Conservation (phyloP, 2,329 filamentous ascomycete species). For the Colletotrichum tabaci region DNA sequence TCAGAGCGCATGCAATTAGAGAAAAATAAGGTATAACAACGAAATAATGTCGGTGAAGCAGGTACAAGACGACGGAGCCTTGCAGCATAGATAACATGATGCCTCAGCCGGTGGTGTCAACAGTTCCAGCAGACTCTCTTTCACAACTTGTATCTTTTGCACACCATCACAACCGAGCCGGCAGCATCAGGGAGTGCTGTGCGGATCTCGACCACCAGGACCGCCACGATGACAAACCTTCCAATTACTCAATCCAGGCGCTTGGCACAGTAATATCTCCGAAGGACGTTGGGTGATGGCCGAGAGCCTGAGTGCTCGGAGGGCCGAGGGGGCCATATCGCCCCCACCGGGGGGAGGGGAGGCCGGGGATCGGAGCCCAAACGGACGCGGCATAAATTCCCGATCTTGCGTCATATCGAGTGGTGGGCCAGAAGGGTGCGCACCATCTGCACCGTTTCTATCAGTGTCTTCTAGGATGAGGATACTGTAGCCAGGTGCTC, state of each 20-base stretch:
- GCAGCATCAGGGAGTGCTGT: not conserved
- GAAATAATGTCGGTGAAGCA: constrained; percentile 4
- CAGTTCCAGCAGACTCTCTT: not conserved
- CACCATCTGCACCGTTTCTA: constrained; percentile 6
- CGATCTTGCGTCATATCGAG: constrained; percentile 37
- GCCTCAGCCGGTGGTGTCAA: not conserved
- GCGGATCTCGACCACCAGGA: constrained; percentile 9
- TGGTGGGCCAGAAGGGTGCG: constrained; percentile 36
- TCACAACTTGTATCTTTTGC: constrained; percentile 15
- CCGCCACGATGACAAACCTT: constrained; percentile 31
- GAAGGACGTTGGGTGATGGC: constrained; percentile 20
- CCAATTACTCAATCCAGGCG: not conserved
- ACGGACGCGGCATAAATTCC: constrained; percentile 38
- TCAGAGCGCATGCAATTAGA: not conserved
- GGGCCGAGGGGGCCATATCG: constrained; percentile 29
- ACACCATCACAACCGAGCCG: not conserved
- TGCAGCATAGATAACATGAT: not conserved
- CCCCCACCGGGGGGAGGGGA: constrained; percentile 16
- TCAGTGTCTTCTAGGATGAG: not conserved
- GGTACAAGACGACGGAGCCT: constrained; percentile 12
- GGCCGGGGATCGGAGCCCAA: constrained; percentile 36
- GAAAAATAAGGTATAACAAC: too few relatives aligned
- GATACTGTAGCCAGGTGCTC: not conserved
- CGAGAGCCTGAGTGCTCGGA: constrained; percentile 35
- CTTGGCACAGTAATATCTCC: constrained; percentile 29